A percentile compares a stretch with the other conserved stretches of the same genome.
Evolutionary conservation across 2,329 filamentous ascomycete genomes (phyloP).

Genomic region (Aspergillus candidus): DNA sequence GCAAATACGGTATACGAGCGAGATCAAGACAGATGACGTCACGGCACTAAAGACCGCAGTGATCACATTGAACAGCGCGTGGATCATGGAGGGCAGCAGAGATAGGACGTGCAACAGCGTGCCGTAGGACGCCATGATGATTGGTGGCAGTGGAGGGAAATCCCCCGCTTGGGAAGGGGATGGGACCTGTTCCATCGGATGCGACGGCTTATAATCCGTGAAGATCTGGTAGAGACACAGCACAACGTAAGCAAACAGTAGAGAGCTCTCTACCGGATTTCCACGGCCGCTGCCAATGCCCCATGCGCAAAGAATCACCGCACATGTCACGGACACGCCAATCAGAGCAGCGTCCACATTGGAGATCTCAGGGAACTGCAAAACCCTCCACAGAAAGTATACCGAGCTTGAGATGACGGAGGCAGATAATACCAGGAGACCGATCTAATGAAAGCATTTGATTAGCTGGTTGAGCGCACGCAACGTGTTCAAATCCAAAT

Average conservation of each 20-base stretch:
- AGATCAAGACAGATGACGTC: constrained; percentile 92
- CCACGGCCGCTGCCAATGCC: constrained; percentile 90
- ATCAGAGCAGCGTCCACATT: constrained; percentile 91
- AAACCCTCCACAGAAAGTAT: constrained; percentile 94
- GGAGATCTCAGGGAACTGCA: constrained; percentile 85
- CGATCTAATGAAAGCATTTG: constrained; percentile 55
- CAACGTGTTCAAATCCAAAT: not conserved
- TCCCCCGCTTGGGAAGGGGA: constrained; percentile 57
- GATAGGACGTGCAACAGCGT: constrained; percentile 80
- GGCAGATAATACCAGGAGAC: constrained; percentile 77
- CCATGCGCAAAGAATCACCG: constrained; percentile 86
- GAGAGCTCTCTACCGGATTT: constrained; percentile 88
- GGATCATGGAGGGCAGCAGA: constrained; percentile 73
- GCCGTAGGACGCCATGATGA: constrained; percentile 97
- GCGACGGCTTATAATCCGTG: constrained; percentile 87
- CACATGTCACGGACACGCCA: constrained; percentile 84
- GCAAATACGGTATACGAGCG: constrained; percentile 84
- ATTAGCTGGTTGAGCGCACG: constrained; percentile 10
- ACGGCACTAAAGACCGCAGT: constrained; percentile 91
- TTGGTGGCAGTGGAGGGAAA: constrained; percentile 90
- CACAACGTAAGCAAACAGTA: constrained; percentile 96
- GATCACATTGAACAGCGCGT: constrained; percentile 77
- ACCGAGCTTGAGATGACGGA: constrained; percentile 88
- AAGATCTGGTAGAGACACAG: constrained; percentile 99
- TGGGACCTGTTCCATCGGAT: constrained; percentile 51